These are phyloP conservation scores for Neoboletus magnificus DNA, from an alignment of 768 basidiomycete species.

Conservation along the genomic window DNA sequence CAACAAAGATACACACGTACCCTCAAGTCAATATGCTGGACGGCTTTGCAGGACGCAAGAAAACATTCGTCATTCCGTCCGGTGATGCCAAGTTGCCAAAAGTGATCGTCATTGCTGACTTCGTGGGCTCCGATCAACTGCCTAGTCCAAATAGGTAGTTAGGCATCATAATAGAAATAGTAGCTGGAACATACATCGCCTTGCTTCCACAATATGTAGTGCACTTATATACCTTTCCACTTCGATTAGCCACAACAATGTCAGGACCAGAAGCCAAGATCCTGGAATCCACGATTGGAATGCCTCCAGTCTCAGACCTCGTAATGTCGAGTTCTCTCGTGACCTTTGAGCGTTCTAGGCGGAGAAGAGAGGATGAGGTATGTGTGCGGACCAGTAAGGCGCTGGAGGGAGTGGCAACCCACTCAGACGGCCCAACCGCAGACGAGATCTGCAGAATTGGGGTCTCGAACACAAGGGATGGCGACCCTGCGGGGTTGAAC, in stretches of 20 bases:
- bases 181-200: constrained; percentile 37
- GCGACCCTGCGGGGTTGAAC: constrained; percentile 36
- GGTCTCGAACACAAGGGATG: constrained; percentile 52
- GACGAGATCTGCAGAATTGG: constrained; percentile 64
- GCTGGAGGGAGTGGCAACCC: constrained; percentile 14
- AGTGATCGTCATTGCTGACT: constrained; percentile 27
- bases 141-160: constrained; percentile 13
- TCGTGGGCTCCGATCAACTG: constrained; percentile 15
- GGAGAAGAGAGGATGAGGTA: constrained; percentile 41
- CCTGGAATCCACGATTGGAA: constrained; percentile 47
- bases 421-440: constrained; percentile 22
- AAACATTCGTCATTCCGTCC: constrained; percentile 37
- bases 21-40: constrained; percentile 52
- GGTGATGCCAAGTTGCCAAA: constrained; percentile 53
- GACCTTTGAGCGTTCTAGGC: constrained; percentile 25
- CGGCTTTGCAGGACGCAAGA: constrained; percentile 43
- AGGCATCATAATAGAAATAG: background rate
- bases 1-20: constrained; percentile 35
- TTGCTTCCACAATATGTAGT: constrained; percentile 36
- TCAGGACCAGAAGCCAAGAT: constrained; percentile 33
- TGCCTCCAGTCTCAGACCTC: constrained; percentile 39
- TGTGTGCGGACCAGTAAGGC: constrained; percentile 44
- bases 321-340: constrained; percentile 38
- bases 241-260: constrained; percentile 45
- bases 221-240: constrained; percentile 51